These are phyloP conservation scores for Paracorniculantispora psalliotae DNA, from an alignment of 2,329 filamentous ascomycete genomes.

Conservation along the genomic window DNA sequence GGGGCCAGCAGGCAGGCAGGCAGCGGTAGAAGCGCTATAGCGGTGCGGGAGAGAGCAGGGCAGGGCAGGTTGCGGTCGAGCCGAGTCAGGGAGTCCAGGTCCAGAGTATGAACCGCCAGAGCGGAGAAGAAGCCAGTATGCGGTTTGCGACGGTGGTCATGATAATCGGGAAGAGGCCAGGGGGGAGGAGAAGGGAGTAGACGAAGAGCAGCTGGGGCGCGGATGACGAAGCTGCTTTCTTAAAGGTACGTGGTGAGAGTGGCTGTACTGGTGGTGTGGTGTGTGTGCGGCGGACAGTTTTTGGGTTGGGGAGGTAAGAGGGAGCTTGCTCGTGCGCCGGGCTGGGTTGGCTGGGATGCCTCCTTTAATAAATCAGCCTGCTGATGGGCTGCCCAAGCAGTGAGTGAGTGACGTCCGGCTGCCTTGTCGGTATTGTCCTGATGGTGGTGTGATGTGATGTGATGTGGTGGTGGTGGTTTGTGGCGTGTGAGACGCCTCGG, in stretches of 20 bases:
- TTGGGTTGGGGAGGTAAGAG: background rate
- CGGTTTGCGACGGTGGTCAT: conserved; percentile 10
- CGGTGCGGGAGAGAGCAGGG: conserved; percentile 1
- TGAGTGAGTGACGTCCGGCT: background rate
- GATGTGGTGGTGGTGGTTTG: conserved; percentile 20
- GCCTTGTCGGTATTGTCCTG: background rate
- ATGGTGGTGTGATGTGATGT: background rate
- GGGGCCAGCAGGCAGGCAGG: background rate
- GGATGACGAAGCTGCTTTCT: conserved; percentile 4
- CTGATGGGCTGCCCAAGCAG: background rate
- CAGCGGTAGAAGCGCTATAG: background rate
- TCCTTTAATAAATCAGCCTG: conserved; percentile 1
- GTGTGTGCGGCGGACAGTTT: background rate
- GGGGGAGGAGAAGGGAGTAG: no score
- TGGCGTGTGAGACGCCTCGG: conserved; percentile 15
- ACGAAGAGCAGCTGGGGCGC: background rate
- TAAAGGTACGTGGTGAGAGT: no score
- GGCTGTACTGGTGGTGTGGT: background rate
- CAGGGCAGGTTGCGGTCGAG: background rate
- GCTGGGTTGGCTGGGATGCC: background rate
- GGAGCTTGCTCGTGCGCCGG: background rate
- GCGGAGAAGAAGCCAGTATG: conserved; percentile 10
- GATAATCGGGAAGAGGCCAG: background rate
- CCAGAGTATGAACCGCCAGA: conserved; percentile 14
- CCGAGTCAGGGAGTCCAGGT: conserved; percentile 12